Evolutionary conservation across 164 flowering plant genomes (phyloP), one percentile per base, ranked within the genome.

Genomic region (Litsea cubeba): DNA sequence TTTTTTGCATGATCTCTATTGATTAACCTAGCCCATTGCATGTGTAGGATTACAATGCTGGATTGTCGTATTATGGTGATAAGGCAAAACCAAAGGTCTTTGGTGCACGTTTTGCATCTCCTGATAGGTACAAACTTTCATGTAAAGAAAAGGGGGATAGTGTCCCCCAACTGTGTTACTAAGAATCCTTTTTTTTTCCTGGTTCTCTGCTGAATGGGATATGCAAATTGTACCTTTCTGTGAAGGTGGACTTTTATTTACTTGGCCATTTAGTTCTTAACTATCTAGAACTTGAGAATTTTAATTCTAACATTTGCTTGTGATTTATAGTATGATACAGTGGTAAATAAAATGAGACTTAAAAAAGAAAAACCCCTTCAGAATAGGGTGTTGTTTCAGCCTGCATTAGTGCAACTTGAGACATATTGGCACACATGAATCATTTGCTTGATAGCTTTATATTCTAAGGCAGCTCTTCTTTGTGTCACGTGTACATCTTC

Each of bases 61-160:
- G 98, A 26, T 71, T 86, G 77, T 86, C 99, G 70, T 85, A 92
- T 5, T 96, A 96, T 78, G 98, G 99, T 71, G 99, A 96, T 72
- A 93, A 89, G 81, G 98, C 83, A 30, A 96, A 96, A 85, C 86
- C 97, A 2, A 92, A 88, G 84, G 85, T 88, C 15, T 93, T 80
- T 85, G 97, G 95, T 6, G 99, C 99, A 5, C 90, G 95, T 12
- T 96, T 96, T 86, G 97, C 94, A 17, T 89, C 99, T 75, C 72
- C 97, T 50, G 98, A 96, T 83, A 89, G 99, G 98, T 96, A 95
- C 63, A 15, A 69, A 28, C 68, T 72, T 24, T 72, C 40, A 62
- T 66, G 12, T 3, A 28, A 66, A 30, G 32, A 65, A 28, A 1
- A 32, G 35, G n/a, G n/a, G 7, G n/a, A 54, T 3, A 14, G 1